Evolutionary conservation across 164 flowering plant genomes (phyloP), one percentile per base, ranked within the genome.

Genomic region (Echeveria elegans): DNA sequence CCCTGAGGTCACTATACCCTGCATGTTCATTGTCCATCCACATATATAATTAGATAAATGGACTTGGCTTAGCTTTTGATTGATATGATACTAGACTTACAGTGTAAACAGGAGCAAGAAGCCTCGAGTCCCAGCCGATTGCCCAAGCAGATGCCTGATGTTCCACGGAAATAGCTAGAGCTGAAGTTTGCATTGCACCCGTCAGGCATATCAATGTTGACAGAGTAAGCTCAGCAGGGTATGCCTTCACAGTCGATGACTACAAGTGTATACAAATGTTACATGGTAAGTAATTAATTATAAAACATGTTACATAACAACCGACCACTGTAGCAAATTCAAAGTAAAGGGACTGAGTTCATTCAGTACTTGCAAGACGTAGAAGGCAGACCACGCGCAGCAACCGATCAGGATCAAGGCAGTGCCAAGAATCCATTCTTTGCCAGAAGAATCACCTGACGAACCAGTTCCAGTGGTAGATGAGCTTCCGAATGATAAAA

Each of bases 1-100:
- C 43, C 94, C 97, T 15, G 98, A 90, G 73, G 94, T 86, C 9
- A 93, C 82, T 30, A 90, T 69, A 0, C 98, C 98, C 98, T 92
- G 59, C 30, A 43, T 12, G 18, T 43, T n/a, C n/a, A n/a, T n/a
- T n/a, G n/a, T n/a, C n/a, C 16, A 40, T 40, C 3, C 19, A 12
- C 16, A 15, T 0, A 12, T 43, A 7, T 5, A 43, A 43, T 15
- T 11, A 16, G 47, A 43, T 43, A 43, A 43, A 43, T 11, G 11
- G 47, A 15, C 16, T 18, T 43, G 15, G 4, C 37, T 3, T 18
- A 30, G 24, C 7, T 2, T 9, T 28, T 2, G 32, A 34, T 9
- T 71, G 26, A 8, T 12, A 15, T 24, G 5, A 1, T 0, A 4
- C 16, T 43, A 9, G 12, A 71, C 82, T 73, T 71, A 94, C 98